Evolutionary conservation across 2,329 filamentous ascomycete genomes (phyloP).

Genomic region (Trichoderma endophyticum): DNA sequence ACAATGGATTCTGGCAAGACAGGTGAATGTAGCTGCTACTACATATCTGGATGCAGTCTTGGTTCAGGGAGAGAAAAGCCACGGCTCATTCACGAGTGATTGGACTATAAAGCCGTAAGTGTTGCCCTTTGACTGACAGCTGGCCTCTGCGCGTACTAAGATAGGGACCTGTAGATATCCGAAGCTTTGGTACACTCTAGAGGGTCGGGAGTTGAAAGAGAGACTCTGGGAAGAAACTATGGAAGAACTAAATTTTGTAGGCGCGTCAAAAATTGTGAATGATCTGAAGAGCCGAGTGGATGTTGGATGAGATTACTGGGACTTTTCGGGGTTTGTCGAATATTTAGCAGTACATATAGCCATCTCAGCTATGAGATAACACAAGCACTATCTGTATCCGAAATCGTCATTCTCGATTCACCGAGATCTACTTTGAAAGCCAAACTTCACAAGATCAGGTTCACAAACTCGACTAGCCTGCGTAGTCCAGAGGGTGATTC

Average conservation of each 20-base stretch:
- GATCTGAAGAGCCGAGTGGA: background rate
- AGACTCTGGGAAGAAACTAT: background rate
- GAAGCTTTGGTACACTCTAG: background rate
- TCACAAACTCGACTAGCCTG: background rate
- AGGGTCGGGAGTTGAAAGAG: background rate
- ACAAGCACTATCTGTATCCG: background rate
- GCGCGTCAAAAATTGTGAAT: background rate
- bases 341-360: no score
- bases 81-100: background rate
- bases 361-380: background rate
- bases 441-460: background rate
- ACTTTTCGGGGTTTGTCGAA: background rate
- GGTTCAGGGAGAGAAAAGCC: background rate
- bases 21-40: background rate
- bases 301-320: background rate
- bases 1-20: background rate
- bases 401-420: background rate
- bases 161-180: background rate
- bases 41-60: background rate
- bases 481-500: background rate
- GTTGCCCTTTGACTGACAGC: background rate
- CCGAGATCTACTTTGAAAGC: background rate
- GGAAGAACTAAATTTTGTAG: background rate
- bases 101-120: background rate
- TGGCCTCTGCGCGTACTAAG: background rate